Base-by-base conservation (phyloP, 371 early-diverging fungal species). In the Mortierella sp. region DNA sequence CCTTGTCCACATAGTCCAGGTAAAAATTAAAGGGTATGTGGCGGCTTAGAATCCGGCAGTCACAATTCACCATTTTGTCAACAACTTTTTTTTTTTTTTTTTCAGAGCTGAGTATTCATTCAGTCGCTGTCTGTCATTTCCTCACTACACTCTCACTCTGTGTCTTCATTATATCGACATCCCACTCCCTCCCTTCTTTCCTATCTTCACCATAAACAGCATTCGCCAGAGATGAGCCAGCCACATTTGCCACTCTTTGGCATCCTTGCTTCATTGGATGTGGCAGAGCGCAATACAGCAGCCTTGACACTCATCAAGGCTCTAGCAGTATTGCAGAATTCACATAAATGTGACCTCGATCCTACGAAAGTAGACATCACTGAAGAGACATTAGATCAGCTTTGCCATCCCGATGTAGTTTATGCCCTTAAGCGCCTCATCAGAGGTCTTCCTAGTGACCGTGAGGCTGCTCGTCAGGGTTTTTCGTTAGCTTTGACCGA, bases 401-500 rank as follows among this genome's bases (percentile, higher is more conserved):
- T 89, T 53, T 90, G 89, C 66, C 82, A 77, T 55, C 88, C 90
- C 34, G 97, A 96, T 70, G 94, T 97, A 13, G 82, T 92, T 9
- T 98, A 98, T 76, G 94, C 93, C 6, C 81, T 97, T n/a, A 92
- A 91, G 75, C 92, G 98, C 73, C 88, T 98, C 56, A 79, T 97
- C 59, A 86, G 94, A 64, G 98, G 98, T 76, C 86, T 98, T 62
- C 89, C 95, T 29, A 94, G 94, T 64, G 90, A 95, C 10, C 89
- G 97, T 64, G 93, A 95, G 68, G 96, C 93, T 40, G 97, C 98
- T 23, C 88, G 98, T 64, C 97, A 97, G 75, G 98, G 98, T 17
- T 98, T 96, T 82, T 90, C 96, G 7, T 85, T 97, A 35, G 96
- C 96, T n/a, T 87, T 98, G 64, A 93, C 96, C 5, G 97, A 97